Percentiles rank a stretch among this genome's conserved stretches.
Conservation (phyloP, 176 grass and related monocot genomes). For the Saccharum officinarum region DNA sequence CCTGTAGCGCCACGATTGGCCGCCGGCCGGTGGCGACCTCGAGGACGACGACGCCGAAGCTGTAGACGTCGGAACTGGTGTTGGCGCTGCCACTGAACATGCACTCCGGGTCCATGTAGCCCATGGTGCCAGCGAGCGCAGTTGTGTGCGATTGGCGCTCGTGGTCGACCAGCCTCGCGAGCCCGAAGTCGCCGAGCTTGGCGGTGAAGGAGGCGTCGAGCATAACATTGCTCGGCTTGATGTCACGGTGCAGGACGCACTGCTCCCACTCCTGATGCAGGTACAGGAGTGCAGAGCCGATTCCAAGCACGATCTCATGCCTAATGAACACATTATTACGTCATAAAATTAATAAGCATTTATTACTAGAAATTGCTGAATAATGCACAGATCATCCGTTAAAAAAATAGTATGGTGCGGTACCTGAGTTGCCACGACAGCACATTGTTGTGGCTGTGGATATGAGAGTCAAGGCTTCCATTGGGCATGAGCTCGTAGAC, state of each 20-base stretch:
- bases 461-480: slow-evolving; percentile 41
- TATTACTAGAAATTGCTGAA: no score
- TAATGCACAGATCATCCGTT: no score
- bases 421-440: neutral
- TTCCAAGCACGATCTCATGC: no score
- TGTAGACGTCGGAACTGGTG: no score
- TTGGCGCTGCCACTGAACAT: no score
- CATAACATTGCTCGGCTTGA: neutral
- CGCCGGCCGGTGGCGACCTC: no score
- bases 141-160: neutral
- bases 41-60: no score
- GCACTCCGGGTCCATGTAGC: slow-evolving; percentile 41
- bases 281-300: no score
- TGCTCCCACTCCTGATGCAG: neutral
- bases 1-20: no score
- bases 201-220: slow-evolving; percentile 11
- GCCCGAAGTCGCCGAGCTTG: slow-evolving; percentile 52
- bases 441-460: neutral
- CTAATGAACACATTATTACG: no score
- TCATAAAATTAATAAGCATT: no score
- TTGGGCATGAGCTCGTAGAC: slow-evolving; percentile 52
- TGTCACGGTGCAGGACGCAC: neutral
- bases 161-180: slow-evolving; percentile 42
- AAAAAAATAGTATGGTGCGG: no score
- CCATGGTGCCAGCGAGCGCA: slow-evolving; percentile 29